Evolutionary conservation across 345 rosid genomes (phyloP).

Genomic region (Corymbia maculata): DNA sequence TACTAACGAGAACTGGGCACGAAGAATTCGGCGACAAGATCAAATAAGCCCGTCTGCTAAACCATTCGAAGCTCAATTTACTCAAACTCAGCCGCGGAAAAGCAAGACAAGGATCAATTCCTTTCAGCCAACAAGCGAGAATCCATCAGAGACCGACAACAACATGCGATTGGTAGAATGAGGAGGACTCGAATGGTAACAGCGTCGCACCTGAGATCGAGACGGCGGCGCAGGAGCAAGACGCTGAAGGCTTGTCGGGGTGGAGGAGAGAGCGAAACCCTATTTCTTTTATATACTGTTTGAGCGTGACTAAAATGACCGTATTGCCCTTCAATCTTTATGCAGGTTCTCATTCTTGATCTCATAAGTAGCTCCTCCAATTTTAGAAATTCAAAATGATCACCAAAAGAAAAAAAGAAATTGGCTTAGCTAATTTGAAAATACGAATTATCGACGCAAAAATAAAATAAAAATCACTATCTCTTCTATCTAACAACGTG

Average conservation of each 20-base stretch:
- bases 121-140: background rate
- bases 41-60: background rate
- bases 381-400: background rate
- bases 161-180: background rate
- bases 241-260: background rate
- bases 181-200: background rate
- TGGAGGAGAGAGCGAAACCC: background rate
- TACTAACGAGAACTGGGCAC: background rate
- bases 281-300: background rate
- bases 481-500: background rate
- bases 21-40: background rate
- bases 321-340: background rate
- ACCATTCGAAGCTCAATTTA: background rate
- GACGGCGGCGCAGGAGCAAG: background rate
- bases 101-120: background rate
- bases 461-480: background rate
- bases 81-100: background rate
- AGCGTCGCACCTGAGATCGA: background rate
- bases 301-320: background rate
- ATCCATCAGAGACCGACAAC: background rate
- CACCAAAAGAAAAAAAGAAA: rapidly evolving
- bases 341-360: background rate
- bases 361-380: background rate
- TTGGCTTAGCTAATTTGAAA: background rate
- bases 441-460: background rate